Evolutionary conservation across 257 asterid genomes (phyloP).

Genomic region (Solanum ossicruentum): DNA sequence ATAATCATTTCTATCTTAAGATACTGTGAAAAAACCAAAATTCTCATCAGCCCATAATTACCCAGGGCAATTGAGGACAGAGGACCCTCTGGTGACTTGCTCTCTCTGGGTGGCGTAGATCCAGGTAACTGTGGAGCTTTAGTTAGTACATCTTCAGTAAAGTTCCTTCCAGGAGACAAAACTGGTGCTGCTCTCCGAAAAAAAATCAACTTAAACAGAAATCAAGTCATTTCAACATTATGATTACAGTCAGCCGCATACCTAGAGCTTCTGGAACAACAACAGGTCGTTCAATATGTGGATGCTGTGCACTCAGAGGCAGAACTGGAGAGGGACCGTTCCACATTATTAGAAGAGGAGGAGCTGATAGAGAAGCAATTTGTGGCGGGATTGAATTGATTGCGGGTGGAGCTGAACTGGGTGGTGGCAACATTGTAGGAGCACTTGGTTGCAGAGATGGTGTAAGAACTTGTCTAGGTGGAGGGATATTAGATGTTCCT

Average conservation of each 20-base stretch:
- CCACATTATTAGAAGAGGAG: constrained; percentile 25
- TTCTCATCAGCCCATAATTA: background rate
- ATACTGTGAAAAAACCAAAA: background rate
- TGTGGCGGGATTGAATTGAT: constrained; percentile 3
- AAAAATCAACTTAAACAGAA: constrained; percentile 8
- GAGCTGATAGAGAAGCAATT: constrained; percentile 13
- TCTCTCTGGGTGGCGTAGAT: constrained; percentile 29
- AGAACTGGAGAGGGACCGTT: constrained; percentile 9
- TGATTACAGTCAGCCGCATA: constrained; percentile 12
- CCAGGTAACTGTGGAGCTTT: constrained; percentile 18
- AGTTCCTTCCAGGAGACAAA: constrained; percentile 27
- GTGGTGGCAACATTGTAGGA: constrained; percentile 24
- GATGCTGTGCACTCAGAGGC: constrained; percentile 33
- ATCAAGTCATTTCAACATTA: background rate
- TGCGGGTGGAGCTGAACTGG: constrained; percentile 26
- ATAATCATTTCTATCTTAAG: background rate
- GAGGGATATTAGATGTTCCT: constrained; percentile 18
- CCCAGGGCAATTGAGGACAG: background rate
- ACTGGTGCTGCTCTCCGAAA: constrained; percentile 34
- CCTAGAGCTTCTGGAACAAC: constrained; percentile 43
- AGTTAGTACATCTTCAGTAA: constrained; percentile 27
- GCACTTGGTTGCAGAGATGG: constrained; percentile 25
- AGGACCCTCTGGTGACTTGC: constrained; percentile 23
- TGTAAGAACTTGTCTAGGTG: constrained; percentile 10
- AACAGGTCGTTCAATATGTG: constrained; percentile 18